phyloP scores from a whole-genome alignment of 257 asterid genomes.

The Pogostemon cablin region DNA sequence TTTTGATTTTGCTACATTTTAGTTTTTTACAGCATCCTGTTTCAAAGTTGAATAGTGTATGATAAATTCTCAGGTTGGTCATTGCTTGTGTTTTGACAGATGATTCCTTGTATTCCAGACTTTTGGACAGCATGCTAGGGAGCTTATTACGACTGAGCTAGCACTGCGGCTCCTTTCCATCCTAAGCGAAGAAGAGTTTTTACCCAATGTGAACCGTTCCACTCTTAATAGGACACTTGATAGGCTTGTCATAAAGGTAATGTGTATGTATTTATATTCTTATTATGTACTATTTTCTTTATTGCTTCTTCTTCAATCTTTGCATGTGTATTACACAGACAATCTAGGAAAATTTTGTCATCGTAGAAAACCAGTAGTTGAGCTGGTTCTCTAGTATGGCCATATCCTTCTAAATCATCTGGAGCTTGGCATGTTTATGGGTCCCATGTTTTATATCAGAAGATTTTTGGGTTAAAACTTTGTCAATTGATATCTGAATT shows the following conservation, averaged over 20 bases:
- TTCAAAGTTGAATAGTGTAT: conserved; percentile 47
- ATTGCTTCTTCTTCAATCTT: conserved; percentile 14
- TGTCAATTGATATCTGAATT: conserved; percentile 28
- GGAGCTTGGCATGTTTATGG: conserved; percentile 5
- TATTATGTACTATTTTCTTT: neutral
- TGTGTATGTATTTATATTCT: no score
- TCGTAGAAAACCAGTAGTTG: neutral
- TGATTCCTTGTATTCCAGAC: conserved; percentile 99
- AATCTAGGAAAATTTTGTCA: conserved; percentile 19
- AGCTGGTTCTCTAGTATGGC: conserved; percentile 5
- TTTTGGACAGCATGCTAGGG: conserved; percentile 99
- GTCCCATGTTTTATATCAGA: neutral
- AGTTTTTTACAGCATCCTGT: neutral
- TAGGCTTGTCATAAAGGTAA: conserved; percentile 88
- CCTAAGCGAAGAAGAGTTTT: conserved; percentile 94
- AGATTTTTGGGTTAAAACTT: neutral
- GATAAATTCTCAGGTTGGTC: conserved; percentile 80
- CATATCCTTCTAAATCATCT: conserved; percentile 3
- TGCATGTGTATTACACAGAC: conserved; percentile 13
- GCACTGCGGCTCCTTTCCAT: conserved; percentile 85
- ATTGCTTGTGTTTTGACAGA: conserved; percentile 97
- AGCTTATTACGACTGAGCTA: conserved; percentile 96
- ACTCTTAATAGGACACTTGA: conserved; percentile 67
- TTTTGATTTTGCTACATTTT: neutral
- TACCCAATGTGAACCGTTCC: conserved; percentile 67